Conservation (phyloP, 805 yeast species). For the Ogataea neopini region DNA sequence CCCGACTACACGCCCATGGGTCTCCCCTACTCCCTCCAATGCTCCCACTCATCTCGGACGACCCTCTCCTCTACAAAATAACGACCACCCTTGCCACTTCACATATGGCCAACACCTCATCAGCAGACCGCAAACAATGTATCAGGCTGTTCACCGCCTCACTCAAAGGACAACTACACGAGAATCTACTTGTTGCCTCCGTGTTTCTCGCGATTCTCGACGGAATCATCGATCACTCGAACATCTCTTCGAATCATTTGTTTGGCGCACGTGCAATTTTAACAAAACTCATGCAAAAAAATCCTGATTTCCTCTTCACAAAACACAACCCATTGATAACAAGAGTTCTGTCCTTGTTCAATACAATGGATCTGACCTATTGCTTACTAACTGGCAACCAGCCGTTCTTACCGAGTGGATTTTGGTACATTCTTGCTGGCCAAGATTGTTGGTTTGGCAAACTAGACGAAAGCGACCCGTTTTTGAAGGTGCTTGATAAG, state of each 20-base stretch:
- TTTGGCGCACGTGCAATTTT: conserved; percentile 31
- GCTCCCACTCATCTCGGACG: conserved; percentile 4
- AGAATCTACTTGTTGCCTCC: conserved; percentile 24
- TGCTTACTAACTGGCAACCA: conserved; percentile 26
- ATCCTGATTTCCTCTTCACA: conserved; percentile 14
- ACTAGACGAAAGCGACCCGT: conserved; percentile 29
- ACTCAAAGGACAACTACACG: conserved; percentile 11
- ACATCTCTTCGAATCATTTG: conserved; percentile 21
- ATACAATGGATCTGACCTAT: conserved; percentile 31
- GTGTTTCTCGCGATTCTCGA: conserved; percentile 29
- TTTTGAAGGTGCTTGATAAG: conserved; percentile 32
- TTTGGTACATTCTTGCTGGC: conserved; percentile 25
- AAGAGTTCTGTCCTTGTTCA: conserved; percentile 29
- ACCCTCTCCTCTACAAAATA: conserved; percentile 23
- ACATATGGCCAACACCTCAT: conserved; percentile 22
- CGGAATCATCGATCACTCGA: conserved; percentile 25
- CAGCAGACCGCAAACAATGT: conserved; percentile 11
- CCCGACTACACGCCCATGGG: conserved; percentile 29
- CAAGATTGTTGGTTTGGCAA: conserved; percentile 34
- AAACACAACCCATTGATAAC: conserved; percentile 15
- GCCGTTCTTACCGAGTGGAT: conserved; percentile 20
- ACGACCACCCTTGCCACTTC: conserved; percentile 25
- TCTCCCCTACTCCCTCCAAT: conserved; percentile 12
- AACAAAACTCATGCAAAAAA: conserved; percentile 12
- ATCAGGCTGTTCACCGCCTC: conserved; percentile 17